Conservation (phyloP, 805 yeast genomes). For the Metschnikowia anglica region DNA sequence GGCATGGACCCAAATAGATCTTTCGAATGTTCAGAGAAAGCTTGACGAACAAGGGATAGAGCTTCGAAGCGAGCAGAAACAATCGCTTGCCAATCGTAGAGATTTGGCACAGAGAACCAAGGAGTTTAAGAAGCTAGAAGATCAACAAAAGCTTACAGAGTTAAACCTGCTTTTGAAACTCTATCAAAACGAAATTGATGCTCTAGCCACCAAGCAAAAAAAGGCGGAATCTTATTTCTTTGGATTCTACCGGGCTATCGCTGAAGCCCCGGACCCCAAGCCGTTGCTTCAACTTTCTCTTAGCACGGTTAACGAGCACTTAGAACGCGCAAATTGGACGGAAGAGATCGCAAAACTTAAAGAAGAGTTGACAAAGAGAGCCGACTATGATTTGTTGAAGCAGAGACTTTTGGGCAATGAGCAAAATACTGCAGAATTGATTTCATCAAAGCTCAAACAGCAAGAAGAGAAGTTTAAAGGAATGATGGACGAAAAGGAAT, state of each 20-base stretch:
- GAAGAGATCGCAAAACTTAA: slow-evolving; percentile 50
- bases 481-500: slow-evolving; percentile 67
- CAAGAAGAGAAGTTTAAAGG: slow-evolving; percentile 74
- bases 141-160: slow-evolving; percentile 63
- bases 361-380: slow-evolving; percentile 59
- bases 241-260: slow-evolving; percentile 68
- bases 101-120: slow-evolving; percentile 83
- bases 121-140: slow-evolving; percentile 69
- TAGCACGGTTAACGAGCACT: slow-evolving; percentile 56
- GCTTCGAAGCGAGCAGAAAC: slow-evolving; percentile 67
- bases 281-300: slow-evolving; percentile 72
- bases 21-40: slow-evolving; percentile 66
- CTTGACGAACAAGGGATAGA: slow-evolving; percentile 74
- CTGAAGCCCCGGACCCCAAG: slow-evolving; percentile 92
- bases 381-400: slow-evolving; percentile 79
- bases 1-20: slow-evolving; percentile 72
- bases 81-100: slow-evolving; percentile 68
- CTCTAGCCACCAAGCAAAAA: slow-evolving; percentile 74
- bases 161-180: slow-evolving; percentile 66
- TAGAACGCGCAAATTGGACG: slow-evolving; percentile 52
- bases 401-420: slow-evolving; percentile 60
- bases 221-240: slow-evolving; percentile 70
- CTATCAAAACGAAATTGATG: slow-evolving; percentile 88
- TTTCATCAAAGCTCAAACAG: slow-evolving; percentile 55
- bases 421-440: slow-evolving; percentile 54